A percentile compares a stretch with the other conserved stretches of the same genome.
These are phyloP conservation scores for Pyrrhoderma noxium DNA, from an alignment of 1,284 basidiomycete genomes.

Conservation along the genomic window DNA sequence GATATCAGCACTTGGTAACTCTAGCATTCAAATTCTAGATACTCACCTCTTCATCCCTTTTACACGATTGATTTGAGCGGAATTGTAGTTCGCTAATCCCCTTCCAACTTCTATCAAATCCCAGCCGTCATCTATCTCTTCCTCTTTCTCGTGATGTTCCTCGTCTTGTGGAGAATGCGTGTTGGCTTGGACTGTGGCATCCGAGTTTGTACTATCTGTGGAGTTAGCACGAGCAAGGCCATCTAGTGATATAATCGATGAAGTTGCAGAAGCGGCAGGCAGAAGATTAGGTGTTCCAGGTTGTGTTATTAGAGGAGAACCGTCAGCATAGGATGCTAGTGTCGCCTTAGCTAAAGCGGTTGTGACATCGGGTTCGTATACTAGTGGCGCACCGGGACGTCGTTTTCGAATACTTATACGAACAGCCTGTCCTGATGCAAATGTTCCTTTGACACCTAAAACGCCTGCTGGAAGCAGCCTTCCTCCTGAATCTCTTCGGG, in stretches of 20 bases:
- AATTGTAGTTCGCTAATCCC: constrained; percentile 94
- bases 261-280: constrained; percentile 16
- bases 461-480: constrained; percentile 89
- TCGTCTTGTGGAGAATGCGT: constrained; percentile 6
- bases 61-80: constrained; percentile 81
- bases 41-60: constrained; percentile 86
- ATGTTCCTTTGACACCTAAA: constrained; percentile 77
- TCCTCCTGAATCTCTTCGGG: constrained; percentile 81
- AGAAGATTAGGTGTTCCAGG: constrained; percentile 18
- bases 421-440: constrained; percentile 93
- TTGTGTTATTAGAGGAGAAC: constrained; percentile 15
- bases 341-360: constrained; percentile 23
- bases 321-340: constrained; percentile 7
- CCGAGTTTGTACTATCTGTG: constrained; percentile 26
- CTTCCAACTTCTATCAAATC: constrained; percentile 88
- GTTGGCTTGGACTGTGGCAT: constrained; percentile 18
- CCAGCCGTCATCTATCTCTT: constrained; percentile 43
- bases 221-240: constrained; percentile 33
- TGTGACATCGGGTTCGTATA: constrained; percentile 11
- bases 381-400: constrained; percentile 22
- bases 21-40: constrained; percentile 6
- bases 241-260: constrained; percentile 29
- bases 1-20: constrained; percentile 12
- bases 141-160: constrained; percentile 25
- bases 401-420: constrained; percentile 55